Evolutionary conservation across 805 yeast species (phyloP).

Genomic region (Cyberlindnera maritima): DNA sequence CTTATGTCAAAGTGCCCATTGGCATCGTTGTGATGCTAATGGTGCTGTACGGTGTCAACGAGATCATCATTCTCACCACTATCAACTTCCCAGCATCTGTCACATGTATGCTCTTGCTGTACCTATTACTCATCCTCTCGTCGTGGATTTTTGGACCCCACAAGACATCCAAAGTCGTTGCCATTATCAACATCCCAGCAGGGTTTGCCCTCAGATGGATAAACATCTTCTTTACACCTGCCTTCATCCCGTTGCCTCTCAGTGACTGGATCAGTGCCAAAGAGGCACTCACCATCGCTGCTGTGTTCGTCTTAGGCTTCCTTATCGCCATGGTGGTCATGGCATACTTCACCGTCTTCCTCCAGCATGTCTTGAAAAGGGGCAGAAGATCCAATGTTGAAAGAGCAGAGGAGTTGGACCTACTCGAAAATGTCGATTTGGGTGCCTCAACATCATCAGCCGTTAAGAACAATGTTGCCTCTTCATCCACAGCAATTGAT

Average conservation of each 20-base stretch:
- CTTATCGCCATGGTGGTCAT: slow-evolving; percentile 47
- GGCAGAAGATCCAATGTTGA: slow-evolving; percentile 23
- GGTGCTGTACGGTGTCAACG: slow-evolving; percentile 27
- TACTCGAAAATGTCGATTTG: slow-evolving; percentile 6
- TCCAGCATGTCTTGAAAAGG: slow-evolving; percentile 32
- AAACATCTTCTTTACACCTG: slow-evolving; percentile 74
- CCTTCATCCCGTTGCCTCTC: slow-evolving; percentile 69
- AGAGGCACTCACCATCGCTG: slow-evolving; percentile 73
- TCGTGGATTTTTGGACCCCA: slow-evolving; percentile 37
- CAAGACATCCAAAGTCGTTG: slow-evolving; percentile 26
- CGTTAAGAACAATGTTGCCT: slow-evolving; percentile 1
- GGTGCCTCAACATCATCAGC: slow-evolving; percentile 16
- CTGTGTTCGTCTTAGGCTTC: slow-evolving; percentile 68
- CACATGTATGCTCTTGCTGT: slow-evolving; percentile 61
- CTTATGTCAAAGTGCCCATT: slow-evolving; percentile 24
- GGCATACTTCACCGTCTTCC: slow-evolving; percentile 44
- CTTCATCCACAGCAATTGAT: neutral
- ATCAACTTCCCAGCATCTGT: slow-evolving; percentile 70
- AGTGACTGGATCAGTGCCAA: slow-evolving; percentile 61
- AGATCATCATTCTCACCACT: slow-evolving; percentile 23
- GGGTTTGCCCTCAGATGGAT: slow-evolving; percentile 76
- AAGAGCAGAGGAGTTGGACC: slow-evolving; percentile 31
- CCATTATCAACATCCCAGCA: slow-evolving; percentile 54
- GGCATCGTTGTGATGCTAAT: slow-evolving; percentile 22
- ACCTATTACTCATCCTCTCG: slow-evolving; percentile 40